Evolutionary conservation across 2,329 filamentous ascomycete genomes (phyloP).

Genomic region (Ophiostoma perfectum): DNA sequence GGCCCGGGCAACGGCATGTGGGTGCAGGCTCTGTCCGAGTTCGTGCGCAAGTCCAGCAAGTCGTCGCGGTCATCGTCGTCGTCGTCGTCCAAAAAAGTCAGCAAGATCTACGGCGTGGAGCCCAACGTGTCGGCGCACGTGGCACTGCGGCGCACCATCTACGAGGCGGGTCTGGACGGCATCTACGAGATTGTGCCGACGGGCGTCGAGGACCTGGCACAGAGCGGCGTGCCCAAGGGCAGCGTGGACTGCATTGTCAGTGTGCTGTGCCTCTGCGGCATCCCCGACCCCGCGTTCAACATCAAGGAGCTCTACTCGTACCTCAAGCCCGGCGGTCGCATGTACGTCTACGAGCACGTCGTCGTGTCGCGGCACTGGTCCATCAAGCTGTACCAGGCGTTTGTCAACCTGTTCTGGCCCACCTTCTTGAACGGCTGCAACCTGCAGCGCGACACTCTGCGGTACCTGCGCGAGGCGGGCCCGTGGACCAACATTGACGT

Average conservation of each 20-base stretch:
- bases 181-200: constrained; percentile 58
- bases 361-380: constrained; percentile 36
- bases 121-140: constrained; percentile 53
- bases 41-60: background rate
- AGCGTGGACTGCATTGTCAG: constrained; percentile 56
- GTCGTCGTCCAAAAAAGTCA: constrained; percentile 30
- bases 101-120: constrained; percentile 57
- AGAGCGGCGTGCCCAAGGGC: constrained; percentile 44
- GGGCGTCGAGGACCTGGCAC: constrained; percentile 54
- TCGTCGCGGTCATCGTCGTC: background rate
- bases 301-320: constrained; percentile 51
- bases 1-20: constrained; percentile 58
- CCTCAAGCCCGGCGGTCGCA: constrained; percentile 56
- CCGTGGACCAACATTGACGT: constrained; percentile 49
- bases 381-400: constrained; percentile 46
- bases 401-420: constrained; percentile 51
- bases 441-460: constrained; percentile 45
- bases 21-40: constrained; percentile 37
- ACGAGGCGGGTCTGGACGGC: constrained; percentile 48
- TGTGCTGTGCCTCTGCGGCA: constrained; percentile 58
- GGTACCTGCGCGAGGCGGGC: constrained; percentile 44
- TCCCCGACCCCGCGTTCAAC: constrained; percentile 54
- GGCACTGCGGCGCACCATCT: constrained; percentile 43
- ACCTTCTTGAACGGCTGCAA: constrained; percentile 48
- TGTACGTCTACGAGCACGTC: constrained; percentile 61